phyloP scores from a whole-genome alignment of 2,329 filamentous ascomycete species.

The Tolypocladium amazonense region DNA sequence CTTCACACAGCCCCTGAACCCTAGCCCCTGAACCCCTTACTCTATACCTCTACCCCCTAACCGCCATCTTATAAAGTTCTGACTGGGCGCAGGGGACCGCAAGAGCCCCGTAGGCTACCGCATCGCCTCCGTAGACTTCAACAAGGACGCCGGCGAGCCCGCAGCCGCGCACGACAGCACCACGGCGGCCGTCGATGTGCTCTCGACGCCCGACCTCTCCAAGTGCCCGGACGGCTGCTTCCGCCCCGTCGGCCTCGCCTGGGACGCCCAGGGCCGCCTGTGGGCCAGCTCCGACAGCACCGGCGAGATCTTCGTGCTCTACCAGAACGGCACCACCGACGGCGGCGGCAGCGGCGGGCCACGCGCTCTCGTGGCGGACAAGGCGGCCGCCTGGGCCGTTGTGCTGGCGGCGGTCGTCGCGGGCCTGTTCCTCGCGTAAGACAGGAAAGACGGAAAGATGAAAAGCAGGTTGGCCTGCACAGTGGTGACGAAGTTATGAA shows the following conservation, averaged over 20 bases:
- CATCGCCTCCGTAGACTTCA: constrained; percentile 30
- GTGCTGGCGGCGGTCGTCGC: constrained; percentile 15
- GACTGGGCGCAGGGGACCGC: constrained; percentile 24
- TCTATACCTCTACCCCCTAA: background rate
- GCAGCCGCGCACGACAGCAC: constrained; percentile 27
- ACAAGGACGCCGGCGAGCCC: constrained; percentile 27
- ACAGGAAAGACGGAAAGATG: background rate
- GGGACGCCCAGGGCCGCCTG: constrained; percentile 40
- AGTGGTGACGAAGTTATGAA: background rate
- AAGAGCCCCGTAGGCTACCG: constrained; percentile 34
- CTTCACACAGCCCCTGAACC: background rate
- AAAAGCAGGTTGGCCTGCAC: background rate
- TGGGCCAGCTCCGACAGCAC: constrained; percentile 54
- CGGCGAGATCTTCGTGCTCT: constrained; percentile 54
- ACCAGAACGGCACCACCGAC: constrained; percentile 5
- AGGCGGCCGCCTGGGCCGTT: constrained; percentile 11
- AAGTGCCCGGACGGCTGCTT: constrained; percentile 49
- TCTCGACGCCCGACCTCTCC: constrained; percentile 42
- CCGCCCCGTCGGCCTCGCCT: constrained; percentile 48
- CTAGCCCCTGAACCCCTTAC: background rate
- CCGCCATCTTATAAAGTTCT: background rate
- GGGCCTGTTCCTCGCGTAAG: constrained; percentile 17
- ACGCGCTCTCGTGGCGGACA: background rate
- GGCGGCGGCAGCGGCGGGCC: constrained; percentile 2
- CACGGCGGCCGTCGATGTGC: constrained; percentile 37